Conservation (phyloP, 176 grass and related monocot species). For the Musa troglodytarum region DNA sequence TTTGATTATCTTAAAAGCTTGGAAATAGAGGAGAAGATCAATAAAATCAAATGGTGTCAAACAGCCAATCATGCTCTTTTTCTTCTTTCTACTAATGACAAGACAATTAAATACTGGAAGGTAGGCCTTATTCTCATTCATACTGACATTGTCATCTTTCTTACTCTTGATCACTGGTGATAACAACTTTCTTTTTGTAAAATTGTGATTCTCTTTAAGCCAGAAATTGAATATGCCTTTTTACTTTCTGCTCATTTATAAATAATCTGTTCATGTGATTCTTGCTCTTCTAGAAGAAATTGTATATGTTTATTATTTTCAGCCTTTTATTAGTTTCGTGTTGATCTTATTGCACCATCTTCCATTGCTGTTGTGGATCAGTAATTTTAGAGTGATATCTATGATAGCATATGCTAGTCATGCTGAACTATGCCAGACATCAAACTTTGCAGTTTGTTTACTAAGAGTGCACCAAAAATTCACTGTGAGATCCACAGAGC, state of each 20-base stretch:
- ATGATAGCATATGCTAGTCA: background rate
- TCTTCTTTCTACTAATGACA: slow-evolving; percentile 92
- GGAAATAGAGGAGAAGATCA: slow-evolving; percentile 99
- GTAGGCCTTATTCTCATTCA: slow-evolving; percentile 27
- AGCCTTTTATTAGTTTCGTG: background rate
- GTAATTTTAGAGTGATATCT: background rate
- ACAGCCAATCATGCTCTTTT: slow-evolving; percentile 58
- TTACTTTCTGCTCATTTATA: too few relatives aligned
- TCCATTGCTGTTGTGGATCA: background rate
- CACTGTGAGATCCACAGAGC: background rate
- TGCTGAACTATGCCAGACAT: background rate
- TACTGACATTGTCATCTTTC: background rate
- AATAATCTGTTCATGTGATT: too few relatives aligned
- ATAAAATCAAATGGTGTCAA: slow-evolving; percentile 91
- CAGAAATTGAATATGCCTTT: too few relatives aligned
- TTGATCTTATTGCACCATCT: background rate
- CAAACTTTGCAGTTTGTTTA: background rate
- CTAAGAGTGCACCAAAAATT: background rate
- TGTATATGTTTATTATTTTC: background rate
- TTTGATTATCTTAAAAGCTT: slow-evolving; percentile 98
- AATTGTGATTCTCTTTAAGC: background rate
- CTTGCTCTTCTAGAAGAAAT: background rate
- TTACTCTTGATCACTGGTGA: background rate
- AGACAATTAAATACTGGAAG: slow-evolving; percentile 98
- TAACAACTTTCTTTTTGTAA: background rate